phyloP scores from a whole-genome alignment of 768 basidiomycete species.

The Xerocomellus dryophilus region DNA sequence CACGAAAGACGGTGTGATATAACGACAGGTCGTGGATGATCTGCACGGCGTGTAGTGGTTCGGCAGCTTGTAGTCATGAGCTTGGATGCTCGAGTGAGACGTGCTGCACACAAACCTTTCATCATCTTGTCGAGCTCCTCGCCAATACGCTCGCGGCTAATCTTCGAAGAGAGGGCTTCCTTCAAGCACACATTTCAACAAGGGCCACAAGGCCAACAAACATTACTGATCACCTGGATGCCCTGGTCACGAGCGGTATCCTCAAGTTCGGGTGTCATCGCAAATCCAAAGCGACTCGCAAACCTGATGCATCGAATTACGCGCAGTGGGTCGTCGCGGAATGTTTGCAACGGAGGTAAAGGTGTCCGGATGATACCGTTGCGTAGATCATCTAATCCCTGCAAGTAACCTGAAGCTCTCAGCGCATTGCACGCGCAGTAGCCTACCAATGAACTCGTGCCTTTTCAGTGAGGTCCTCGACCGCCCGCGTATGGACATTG shows the following conservation, averaged over 20 bases:
- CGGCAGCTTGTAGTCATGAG: conserved; percentile 48
- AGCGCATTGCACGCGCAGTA: conserved; percentile 1
- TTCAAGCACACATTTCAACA: conserved; percentile 17
- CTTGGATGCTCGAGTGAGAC: neutral
- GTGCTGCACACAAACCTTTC: conserved; percentile 49
- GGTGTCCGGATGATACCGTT: conserved; percentile 85
- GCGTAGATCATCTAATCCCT: conserved; percentile 85
- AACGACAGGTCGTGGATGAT: conserved; percentile 74
- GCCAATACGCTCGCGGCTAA: conserved; percentile 88
- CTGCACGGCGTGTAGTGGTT: conserved; percentile 71
- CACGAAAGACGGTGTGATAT: conserved; percentile 62
- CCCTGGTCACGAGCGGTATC: conserved; percentile 56
- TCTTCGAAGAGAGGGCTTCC: conserved; percentile 72
- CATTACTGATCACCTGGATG: conserved; percentile 52
- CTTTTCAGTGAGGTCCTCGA: conserved; percentile 87
- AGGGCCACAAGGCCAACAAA: neutral
- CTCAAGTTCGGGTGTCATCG: conserved; percentile 64
- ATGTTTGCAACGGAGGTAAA: conserved; percentile 80
- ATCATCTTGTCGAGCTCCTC: conserved; percentile 95
- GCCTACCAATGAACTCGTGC: conserved; percentile 34
- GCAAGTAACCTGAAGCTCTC: conserved; percentile 5
- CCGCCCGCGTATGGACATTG: conserved; percentile 79
- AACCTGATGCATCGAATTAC: conserved; percentile 91
- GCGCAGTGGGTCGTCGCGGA: conserved; percentile 90
- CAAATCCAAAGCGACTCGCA: conserved; percentile 85